Evolutionary conservation across 495 filamentous ascomycete genomes (phyloP).

Genomic region (Collariella sp.): DNA sequence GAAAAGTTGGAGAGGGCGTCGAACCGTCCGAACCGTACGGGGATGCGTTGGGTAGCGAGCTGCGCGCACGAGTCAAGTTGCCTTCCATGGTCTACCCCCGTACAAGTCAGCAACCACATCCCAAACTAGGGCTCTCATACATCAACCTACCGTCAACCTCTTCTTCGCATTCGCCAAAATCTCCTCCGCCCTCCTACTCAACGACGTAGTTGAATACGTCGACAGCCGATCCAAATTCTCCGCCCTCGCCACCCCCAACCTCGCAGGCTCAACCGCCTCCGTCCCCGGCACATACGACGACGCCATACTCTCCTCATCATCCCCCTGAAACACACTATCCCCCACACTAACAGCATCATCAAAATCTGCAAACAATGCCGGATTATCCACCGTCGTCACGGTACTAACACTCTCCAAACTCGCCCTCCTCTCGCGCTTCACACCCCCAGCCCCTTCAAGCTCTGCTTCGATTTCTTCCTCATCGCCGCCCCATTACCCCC

Average conservation of each 20-base stretch:
- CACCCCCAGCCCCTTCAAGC: too few species aligned
- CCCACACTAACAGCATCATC: conserved; percentile 49
- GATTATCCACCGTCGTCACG: conserved; percentile 38
- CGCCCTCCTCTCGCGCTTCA: conserved; percentile 30
- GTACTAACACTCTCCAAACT: conserved; percentile 46
- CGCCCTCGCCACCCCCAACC: conserved; percentile 19
- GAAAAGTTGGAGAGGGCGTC: conserved; percentile 36
- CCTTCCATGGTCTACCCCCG: conserved; percentile 79
- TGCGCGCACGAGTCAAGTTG: conserved; percentile 72
- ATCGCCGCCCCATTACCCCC: conserved; percentile 9
- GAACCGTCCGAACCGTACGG: conserved; percentile 46
- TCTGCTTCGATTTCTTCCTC: conserved; percentile 36
- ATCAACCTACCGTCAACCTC: conserved; percentile 63
- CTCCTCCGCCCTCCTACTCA: conserved; percentile 76
- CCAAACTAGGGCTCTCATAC: not conserved
- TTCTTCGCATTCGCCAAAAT: conserved; percentile 88
- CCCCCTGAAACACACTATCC: conserved; percentile 50
- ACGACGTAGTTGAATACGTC: conserved; percentile 55
- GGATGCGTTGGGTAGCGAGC: conserved; percentile 54
- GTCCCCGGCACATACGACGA: conserved; percentile 41
- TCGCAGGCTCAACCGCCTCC: conserved; percentile 14
- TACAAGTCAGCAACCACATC: conserved; percentile 1
- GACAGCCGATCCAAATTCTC: conserved; percentile 28
- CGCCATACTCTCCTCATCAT: conserved; percentile 51
- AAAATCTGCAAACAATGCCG: conserved; percentile 44